Percentiles rank a stretch among this genome's conserved stretches.
phyloP scores from a whole-genome alignment of 371 early-diverging fungal species.

The Amoeboaphelidium protococcarum region DNA sequence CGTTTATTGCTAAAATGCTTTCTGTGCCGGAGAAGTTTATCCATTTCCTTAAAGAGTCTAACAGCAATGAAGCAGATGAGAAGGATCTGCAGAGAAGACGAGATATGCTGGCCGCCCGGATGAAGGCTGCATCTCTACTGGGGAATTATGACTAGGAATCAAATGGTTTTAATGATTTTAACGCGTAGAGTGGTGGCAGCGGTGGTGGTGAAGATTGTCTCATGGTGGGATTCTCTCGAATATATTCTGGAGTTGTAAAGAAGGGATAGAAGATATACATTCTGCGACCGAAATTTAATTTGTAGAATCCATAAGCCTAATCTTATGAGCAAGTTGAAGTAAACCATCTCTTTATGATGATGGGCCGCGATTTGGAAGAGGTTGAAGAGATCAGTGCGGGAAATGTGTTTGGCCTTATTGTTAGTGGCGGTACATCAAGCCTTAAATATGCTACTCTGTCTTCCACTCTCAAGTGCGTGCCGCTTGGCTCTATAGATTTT shows the following conservation, averaged over 20 bases:
- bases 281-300: constrained; percentile 74
- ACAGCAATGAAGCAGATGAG: constrained; percentile 14
- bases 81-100: neutral
- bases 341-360: constrained; percentile 61
- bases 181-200: too few species aligned
- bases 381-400: constrained; percentile 70
- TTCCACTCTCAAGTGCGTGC: constrained; percentile 10
- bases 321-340: constrained; percentile 33
- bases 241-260: constrained; percentile 66
- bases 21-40: constrained; percentile 4
- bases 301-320: constrained; percentile 21
- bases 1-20: constrained; percentile 79
- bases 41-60: constrained; percentile 7
- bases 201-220: too few species aligned
- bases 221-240: constrained; percentile 78
- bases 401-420: constrained; percentile 84
- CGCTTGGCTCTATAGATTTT: constrained; percentile 7
- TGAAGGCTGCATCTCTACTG: neutral
- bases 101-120: neutral
- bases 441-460: constrained; percentile 66
- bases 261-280: constrained; percentile 63
- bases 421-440: constrained; percentile 49
- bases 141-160: neutral
- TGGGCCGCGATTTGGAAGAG: constrained; percentile 73
- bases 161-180: neutral